Evolutionary conservation across 1,284 basidiomycete species (phyloP).

Genomic region (Ustilago tritici): DNA sequence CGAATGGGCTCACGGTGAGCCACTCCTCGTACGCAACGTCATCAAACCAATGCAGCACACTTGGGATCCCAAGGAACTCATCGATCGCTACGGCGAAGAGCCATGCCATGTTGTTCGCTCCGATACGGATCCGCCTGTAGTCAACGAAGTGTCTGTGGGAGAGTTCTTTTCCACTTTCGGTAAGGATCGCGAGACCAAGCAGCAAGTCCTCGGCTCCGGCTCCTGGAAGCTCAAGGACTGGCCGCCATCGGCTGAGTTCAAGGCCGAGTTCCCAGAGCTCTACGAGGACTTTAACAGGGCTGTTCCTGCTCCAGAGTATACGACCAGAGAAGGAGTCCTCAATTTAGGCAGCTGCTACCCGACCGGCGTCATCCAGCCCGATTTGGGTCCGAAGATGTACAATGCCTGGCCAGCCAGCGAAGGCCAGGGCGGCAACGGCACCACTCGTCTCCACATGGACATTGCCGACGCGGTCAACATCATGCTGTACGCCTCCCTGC

Average conservation of each 20-base stretch:
- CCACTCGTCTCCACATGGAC: constrained; percentile 93
- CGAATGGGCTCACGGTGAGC: constrained; percentile 54
- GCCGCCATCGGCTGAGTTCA: constrained; percentile 88
- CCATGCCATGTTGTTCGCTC: constrained; percentile 74
- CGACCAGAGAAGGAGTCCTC: constrained; percentile 84
- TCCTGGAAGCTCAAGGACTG: constrained; percentile 92
- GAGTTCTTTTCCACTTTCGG: constrained; percentile 87
- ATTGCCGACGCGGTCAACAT: constrained; percentile 95
- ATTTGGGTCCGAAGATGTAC: constrained; percentile 81
- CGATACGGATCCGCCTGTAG: constrained; percentile 74
- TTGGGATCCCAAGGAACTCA: constrained; percentile 87
- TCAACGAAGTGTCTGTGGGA: constrained; percentile 75
- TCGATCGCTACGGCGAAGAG: constrained; percentile 75
- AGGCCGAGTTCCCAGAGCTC: constrained; percentile 83
- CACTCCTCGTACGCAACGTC: constrained; percentile 55
- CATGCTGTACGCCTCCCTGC: constrained; percentile 72
- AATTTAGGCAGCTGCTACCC: constrained; percentile 90
- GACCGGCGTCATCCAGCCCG: constrained; percentile 82
- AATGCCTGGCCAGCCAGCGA: constrained; percentile 68
- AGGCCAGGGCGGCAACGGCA: constrained; percentile 78
- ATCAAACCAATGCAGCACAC: constrained; percentile 19
- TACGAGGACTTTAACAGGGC: constrained; percentile 85
- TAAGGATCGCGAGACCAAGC: constrained; percentile 73
- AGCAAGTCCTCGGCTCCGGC: constrained; percentile 63
- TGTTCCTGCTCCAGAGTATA: constrained; percentile 87